Evolutionary conservation across 148 eudicot genomes (phyloP), one percentile per base, ranked within the genome.

Genomic region (Fagopyrum tataricum): DNA sequence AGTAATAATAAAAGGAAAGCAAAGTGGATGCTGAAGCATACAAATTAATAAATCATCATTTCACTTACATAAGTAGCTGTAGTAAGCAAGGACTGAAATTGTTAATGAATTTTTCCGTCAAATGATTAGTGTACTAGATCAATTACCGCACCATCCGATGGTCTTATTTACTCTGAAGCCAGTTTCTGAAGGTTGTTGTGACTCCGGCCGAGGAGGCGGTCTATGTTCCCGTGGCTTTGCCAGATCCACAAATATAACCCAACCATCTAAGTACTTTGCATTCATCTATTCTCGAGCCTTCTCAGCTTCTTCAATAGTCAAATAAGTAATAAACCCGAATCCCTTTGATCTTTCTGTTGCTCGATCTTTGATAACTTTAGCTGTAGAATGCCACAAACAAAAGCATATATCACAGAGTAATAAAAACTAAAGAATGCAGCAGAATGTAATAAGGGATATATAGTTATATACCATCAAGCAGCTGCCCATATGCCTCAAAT

Each of bases 231-330:
- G 87, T 26, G 93, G 91, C 69, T 79, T 95, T 5, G 99, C 96
- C 42, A 97, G 99, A 49, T 91, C 97, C 31, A 92, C 96, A 84
- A 95, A 95, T 49, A 92, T 92, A 73, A 95, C 99, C 99, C 97
- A 95, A 21, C 99, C 99, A 74, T 95, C 99, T 81, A 95, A 75
- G 75, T 79, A 95, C 80, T 89, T 86, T 41, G 89, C 96, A 56
- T 92, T 90, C 97, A 95, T 91, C 70, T 76, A 89, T 75, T 86
- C 87, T 15, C 87, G 85, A 46, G 99, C 99, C 71, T 76, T 85
- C 73, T 95, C 87, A 21, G 99, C 99, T 76, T 95, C 96, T 82
- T 95, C 99, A 66, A 92, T 80, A 10, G 83, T 81, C 52, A 85
- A 84, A 77, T 86, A 95, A n/a, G 94, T 76, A n/a, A 95, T 88